Conservation (phyloP, 2,329 filamentous ascomycete species). For the Aspergillus intermedius region DNA sequence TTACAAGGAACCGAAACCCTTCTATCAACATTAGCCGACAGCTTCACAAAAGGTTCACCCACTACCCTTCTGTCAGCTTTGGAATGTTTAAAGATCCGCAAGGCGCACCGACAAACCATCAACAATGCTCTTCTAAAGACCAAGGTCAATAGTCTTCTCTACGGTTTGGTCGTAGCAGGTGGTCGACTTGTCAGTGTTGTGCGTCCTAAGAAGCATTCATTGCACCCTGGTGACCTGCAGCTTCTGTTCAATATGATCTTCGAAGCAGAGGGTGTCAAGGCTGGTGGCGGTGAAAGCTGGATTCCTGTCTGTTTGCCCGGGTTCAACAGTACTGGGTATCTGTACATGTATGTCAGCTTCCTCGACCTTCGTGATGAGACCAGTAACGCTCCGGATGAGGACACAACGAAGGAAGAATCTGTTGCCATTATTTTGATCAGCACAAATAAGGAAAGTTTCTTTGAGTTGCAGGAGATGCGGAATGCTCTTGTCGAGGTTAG, state of each 20-base stretch:
- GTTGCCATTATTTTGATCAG: constrained; percentile 92
- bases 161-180: constrained; percentile 87
- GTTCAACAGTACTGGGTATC: constrained; percentile 92
- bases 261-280: constrained; percentile 84
- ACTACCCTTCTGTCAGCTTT: constrained; percentile 82
- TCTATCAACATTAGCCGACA: constrained; percentile 85
- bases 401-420: constrained; percentile 54
- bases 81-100: constrained; percentile 87
- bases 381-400: constrained; percentile 33
- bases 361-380: constrained; percentile 57
- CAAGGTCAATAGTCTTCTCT: constrained; percentile 71
- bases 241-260: constrained; percentile 99
- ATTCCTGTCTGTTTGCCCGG: constrained; percentile 91
- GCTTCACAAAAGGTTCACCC: constrained; percentile 86
- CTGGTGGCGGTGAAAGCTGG: constrained; percentile 94
- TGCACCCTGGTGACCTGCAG: constrained; percentile 92
- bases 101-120: constrained; percentile 76
- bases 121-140: constrained; percentile 80
- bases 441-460: constrained; percentile 88
- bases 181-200: constrained; percentile 92
- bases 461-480: constrained; percentile 69
- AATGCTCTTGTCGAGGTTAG: constrained; percentile 53
- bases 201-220: constrained; percentile 84
- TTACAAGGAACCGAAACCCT: constrained; percentile 86
- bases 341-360: constrained; percentile 99